phyloP scores from a whole-genome alignment of 2,329 filamentous ascomycete genomes.

The Alternaria angustiovoidea region DNA sequence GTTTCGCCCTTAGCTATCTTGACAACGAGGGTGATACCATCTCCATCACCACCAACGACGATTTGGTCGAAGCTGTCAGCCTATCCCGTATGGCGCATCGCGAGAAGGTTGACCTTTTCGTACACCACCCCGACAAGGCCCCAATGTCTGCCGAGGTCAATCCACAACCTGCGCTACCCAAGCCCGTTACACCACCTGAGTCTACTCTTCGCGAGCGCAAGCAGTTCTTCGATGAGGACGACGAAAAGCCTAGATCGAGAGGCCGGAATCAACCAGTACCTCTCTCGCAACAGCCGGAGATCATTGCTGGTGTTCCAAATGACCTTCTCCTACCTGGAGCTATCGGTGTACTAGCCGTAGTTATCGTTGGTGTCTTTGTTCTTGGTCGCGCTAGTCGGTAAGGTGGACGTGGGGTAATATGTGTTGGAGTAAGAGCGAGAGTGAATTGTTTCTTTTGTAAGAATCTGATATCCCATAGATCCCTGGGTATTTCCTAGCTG shows the following conservation, averaged over 20 bases:
- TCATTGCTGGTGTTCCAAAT: slow-evolving; percentile 92
- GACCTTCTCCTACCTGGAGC: slow-evolving; percentile 92
- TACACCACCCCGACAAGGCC: slow-evolving; percentile 92
- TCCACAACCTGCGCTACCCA: slow-evolving; percentile 62
- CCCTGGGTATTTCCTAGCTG: slow-evolving; percentile 17
- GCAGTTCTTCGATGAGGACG: slow-evolving; percentile 64
- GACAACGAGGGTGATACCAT: slow-evolving; percentile 97
- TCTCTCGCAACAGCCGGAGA: slow-evolving; percentile 69
- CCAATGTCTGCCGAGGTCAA: slow-evolving; percentile 72
- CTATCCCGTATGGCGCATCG: slow-evolving; percentile 78
- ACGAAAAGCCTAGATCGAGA: slow-evolving; percentile 56
- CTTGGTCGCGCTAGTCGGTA: slow-evolving; percentile 70
- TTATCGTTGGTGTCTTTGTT: slow-evolving; percentile 92
- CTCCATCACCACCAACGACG: slow-evolving; percentile 94
- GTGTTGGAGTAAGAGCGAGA: slow-evolving; percentile 5
- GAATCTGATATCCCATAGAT: slow-evolving; percentile 23
- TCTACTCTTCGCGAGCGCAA: slow-evolving; percentile 59
- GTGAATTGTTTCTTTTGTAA: slow-evolving; percentile 18
- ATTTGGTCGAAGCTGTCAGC: slow-evolving; percentile 87
- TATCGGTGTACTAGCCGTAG: slow-evolving; percentile 92
- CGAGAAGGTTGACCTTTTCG: slow-evolving; percentile 97
- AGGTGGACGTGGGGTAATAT: not conserved
- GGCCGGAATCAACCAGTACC: slow-evolving; percentile 55
- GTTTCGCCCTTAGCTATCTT: slow-evolving; percentile 93
- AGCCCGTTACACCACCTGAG: slow-evolving; percentile 62